Evolutionary conservation across 192 early-diverging fungal genomes (phyloP).

Genomic region (Lobosporangium transversale): DNA sequence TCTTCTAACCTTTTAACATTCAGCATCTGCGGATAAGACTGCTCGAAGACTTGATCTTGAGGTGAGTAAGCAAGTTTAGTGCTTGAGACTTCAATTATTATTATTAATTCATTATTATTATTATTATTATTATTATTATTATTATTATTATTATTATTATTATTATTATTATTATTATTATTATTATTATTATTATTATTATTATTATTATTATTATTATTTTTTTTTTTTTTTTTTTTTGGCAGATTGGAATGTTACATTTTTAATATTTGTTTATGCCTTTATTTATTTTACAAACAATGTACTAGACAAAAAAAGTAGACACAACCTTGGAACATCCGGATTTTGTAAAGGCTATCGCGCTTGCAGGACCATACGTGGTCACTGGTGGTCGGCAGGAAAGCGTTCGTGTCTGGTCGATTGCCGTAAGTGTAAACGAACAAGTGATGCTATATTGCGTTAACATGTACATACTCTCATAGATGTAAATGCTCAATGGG

Average conservation of each 20-base stretch:
- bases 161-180: no score
- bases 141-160: no score
- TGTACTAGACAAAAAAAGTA: slow-evolving; percentile 66
- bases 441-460: not conserved
- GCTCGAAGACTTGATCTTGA: slow-evolving; percentile 87
- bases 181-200: no score
- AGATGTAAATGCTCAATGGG: no score
- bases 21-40: slow-evolving; percentile 92
- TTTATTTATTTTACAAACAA: not conserved
- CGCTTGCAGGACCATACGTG: slow-evolving; percentile 72
- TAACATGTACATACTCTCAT: no score
- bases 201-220: no score
- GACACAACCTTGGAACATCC: slow-evolving; percentile 84
- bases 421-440: slow-evolving; percentile 79
- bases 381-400: slow-evolving; percentile 89
- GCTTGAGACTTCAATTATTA: no score
- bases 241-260: not conserved
- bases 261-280: not conserved
- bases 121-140: no score
- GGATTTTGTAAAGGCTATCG: slow-evolving; percentile 81
- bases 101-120: no score
- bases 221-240: no score
- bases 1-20: no score
- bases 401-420: slow-evolving; percentile 86
- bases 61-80: slow-evolving; percentile 65